Conservation (phyloP, 2,329 filamentous ascomycete species). For the Cordyceps cateniannulata region DNA sequence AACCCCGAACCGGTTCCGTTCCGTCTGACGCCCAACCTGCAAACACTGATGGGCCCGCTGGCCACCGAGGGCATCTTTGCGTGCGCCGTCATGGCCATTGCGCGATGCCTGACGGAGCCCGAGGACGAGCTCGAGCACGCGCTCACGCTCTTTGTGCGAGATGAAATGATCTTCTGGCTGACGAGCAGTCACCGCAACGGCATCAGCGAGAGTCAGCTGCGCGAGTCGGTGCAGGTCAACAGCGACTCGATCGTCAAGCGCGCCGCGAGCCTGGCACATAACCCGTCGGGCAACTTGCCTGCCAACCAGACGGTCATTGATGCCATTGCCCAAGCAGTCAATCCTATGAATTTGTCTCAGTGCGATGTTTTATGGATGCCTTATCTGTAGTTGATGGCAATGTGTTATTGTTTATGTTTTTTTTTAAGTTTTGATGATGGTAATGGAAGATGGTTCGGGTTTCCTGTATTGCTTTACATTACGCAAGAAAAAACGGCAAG, state of each 20-base stretch:
- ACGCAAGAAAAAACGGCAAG: neutral
- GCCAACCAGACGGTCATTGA: conserved; percentile 98
- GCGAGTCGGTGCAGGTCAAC: conserved; percentile 78
- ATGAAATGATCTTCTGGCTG: conserved; percentile 98
- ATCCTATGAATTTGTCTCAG: conserved; percentile 80
- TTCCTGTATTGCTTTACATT: neutral
- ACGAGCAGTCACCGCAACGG: conserved; percentile 63
- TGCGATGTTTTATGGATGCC: conserved; percentile 97
- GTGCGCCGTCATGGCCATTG: conserved; percentile 94
- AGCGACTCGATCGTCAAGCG: conserved; percentile 88
- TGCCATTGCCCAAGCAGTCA: conserved; percentile 83
- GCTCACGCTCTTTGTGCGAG: conserved; percentile 87
- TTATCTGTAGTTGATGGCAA: conserved; percentile 56
- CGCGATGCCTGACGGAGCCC: conserved; percentile 85
- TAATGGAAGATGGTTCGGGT: neutral
- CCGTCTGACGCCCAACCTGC: conserved; percentile 92
- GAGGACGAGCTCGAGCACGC: conserved; percentile 90
- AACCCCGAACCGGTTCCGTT: conserved; percentile 96
- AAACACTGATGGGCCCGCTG: conserved; percentile 91
- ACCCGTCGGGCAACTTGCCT: conserved; percentile 72
- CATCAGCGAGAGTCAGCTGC: conserved; percentile 56
- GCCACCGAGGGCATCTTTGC: conserved; percentile 95
- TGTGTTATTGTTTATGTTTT: neutral
- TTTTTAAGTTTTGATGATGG: neutral
- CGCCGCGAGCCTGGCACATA: conserved; percentile 75